A percentile compares a stretch with the other conserved stretches of the same genome.
Evolutionary conservation across 768 basidiomycete genomes (phyloP).

Genomic region (Russula compacta): DNA sequence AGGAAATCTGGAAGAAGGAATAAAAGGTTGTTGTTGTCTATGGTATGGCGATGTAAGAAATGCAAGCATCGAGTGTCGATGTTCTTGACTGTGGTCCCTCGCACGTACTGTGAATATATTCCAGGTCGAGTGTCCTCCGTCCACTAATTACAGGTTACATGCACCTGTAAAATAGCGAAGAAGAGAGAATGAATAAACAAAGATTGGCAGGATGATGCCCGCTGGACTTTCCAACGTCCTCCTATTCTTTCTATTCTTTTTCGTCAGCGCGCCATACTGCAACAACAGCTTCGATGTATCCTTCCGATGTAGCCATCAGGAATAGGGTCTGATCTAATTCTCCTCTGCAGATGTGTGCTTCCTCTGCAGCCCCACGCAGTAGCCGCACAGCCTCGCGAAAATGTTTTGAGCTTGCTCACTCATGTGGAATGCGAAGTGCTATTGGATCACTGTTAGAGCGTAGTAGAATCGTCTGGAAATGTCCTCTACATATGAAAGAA

Average conservation of each 20-base stretch:
- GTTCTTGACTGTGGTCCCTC: background rate
- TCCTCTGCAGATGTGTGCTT: background rate
- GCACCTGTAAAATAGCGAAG: background rate
- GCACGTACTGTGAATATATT: background rate
- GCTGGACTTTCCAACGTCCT: too few relatives aligned
- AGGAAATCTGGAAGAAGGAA: conserved; percentile 53
- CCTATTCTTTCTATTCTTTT: too few relatives aligned
- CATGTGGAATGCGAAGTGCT: too few relatives aligned
- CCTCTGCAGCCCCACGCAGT: background rate
- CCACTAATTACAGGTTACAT: background rate
- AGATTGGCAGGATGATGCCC: too few relatives aligned
- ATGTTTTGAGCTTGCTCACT: too few relatives aligned
- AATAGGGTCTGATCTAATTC: background rate
- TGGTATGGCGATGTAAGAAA: background rate
- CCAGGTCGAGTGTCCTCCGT: background rate
- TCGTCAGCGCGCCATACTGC: background rate
- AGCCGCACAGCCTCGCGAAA: too few relatives aligned
- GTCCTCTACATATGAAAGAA: too few relatives aligned
- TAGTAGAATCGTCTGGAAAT: too few relatives aligned
- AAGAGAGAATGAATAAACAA: background rate
- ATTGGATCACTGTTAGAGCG: too few relatives aligned
- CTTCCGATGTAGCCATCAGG: background rate
- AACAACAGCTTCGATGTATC: background rate
- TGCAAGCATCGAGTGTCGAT: background rate
- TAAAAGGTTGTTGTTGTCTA: background rate